phyloP scores from a whole-genome alignment of 2,329 filamentous ascomycete genomes.

The Phyllosticta citrichinensis region DNA sequence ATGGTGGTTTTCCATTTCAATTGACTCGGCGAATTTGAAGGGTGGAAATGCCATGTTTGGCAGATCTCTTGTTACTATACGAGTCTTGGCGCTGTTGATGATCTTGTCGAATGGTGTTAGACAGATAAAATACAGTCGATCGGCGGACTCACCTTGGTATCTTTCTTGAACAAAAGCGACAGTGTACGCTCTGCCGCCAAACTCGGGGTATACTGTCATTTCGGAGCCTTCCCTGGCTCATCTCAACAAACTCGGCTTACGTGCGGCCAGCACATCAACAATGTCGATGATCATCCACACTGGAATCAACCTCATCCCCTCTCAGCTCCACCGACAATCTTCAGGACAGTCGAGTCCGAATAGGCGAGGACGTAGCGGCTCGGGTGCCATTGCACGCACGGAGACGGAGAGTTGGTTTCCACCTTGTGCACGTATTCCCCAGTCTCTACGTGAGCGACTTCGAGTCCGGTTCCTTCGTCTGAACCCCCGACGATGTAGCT shows the following conservation, averaged over 20 bases:
- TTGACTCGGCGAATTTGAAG: no score
- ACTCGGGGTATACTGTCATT: background rate
- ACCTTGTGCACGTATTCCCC: slow-evolving; percentile 64
- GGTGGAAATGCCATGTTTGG: no score
- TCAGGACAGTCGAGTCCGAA: slow-evolving; percentile 54
- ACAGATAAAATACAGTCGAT: background rate
- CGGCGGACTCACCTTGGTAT: background rate
- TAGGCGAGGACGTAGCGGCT: slow-evolving; percentile 66
- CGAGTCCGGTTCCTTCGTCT: slow-evolving; percentile 60
- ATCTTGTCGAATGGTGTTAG: no score
- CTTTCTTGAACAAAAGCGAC: background rate
- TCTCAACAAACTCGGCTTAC: background rate
- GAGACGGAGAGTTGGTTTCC: slow-evolving; percentile 55
- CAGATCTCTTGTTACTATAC: no score
- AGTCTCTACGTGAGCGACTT: slow-evolving; percentile 62
- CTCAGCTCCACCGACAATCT: slow-evolving; percentile 49
- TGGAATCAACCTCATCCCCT: background rate
- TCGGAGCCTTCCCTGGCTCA: no score
- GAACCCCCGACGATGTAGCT: slow-evolving; percentile 64
- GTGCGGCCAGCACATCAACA: background rate
- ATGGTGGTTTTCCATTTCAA: no score
- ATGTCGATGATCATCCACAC: background rate
- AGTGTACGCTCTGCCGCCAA: background rate
- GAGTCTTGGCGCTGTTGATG: no score
- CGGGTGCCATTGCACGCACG: slow-evolving; percentile 67